These are phyloP conservation scores for Crucihimalaya himalaica DNA, from an alignment of 345 rosid genomes.

Conservation along the genomic window DNA sequence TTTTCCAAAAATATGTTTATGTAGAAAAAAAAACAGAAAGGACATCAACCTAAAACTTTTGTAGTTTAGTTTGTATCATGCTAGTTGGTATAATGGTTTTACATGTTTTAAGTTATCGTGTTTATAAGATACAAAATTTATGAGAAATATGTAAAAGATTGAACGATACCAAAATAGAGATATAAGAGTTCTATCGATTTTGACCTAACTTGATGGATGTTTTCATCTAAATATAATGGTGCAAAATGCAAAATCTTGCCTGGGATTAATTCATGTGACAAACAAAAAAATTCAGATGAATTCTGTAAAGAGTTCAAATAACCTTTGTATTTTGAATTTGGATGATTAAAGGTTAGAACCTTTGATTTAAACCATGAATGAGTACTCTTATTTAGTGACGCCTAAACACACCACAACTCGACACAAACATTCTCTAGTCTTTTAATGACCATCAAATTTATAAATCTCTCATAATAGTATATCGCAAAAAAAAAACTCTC, in stretches of 20 bases:
- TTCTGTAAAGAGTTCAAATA: too few relatives aligned
- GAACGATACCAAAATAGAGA: neutral
- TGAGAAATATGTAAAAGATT: neutral
- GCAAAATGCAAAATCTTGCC: neutral
- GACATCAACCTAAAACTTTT: neutral
- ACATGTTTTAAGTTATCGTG: neutral
- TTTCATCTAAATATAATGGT: too few relatives aligned
- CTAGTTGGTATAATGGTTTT: neutral
- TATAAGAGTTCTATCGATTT: neutral
- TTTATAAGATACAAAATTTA: neutral
- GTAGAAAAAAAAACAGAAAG: neutral
- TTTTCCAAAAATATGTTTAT: neutral
- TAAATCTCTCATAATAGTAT: neutral
- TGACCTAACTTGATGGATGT: neutral
- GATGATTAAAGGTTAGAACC: too few relatives aligned
- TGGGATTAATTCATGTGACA: too few relatives aligned
- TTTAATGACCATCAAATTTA: neutral
- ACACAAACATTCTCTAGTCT: neutral
- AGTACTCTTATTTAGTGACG: neutral
- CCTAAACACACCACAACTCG: neutral
- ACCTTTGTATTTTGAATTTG: too few relatives aligned
- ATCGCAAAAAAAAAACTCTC: neutral
- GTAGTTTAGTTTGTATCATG: neutral
- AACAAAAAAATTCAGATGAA: too few relatives aligned
- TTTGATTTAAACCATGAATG: too few relatives aligned